Base-by-base conservation (phyloP, 768 basidiomycete genomes). In the Fomitopsis pulvina region DNA sequence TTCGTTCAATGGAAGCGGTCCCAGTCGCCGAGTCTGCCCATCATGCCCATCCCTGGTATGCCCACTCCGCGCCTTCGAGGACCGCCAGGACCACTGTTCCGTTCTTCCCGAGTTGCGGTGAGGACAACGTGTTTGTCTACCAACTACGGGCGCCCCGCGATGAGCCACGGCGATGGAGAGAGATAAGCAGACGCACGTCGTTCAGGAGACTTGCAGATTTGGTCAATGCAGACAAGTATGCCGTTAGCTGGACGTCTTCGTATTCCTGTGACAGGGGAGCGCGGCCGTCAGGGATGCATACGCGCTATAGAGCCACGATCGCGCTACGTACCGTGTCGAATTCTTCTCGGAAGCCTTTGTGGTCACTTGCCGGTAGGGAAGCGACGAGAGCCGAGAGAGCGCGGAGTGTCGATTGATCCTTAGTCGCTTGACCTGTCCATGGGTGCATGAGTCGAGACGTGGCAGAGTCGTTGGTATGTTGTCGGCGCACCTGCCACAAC, bases 191-290 rank as follows among this genome's bases (percentile, higher is more conserved):
- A 59, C 90, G 59, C 61, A 95, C 94, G 59, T 95, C 92, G 63
- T 94, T 97, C 51, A 97, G 67, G 9, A 85, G 79, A 56, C 85
- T 85, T 14, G 94, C 77, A 26, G 89, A 87, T 67, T 93, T 94
- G 6, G 94, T 97, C 51, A 99, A 67, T 12, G 83, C 80, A 0
- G 92, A 84, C 11, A 99, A 73, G 67, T 91, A 90, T 8, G 87
- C 84, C 1, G 92, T 96, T 25, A 99, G 71, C 53, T 96, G 92
- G 14, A 95, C 92, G 63, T 99, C 94, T 60, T 87, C 87, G 66
- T 94, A 92, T 79, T 99, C 95, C 92, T 96, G 58, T 21, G 46
- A 25, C 39, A 46, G 27, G 34, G 4, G 7, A 21, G 30, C 39
- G 27, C 26, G 18, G 27, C 6, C 16, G 8, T 29, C 43, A 45